Conservation (phyloP, 202 grass and related monocot species). For the Zoysia matrella region DNA sequence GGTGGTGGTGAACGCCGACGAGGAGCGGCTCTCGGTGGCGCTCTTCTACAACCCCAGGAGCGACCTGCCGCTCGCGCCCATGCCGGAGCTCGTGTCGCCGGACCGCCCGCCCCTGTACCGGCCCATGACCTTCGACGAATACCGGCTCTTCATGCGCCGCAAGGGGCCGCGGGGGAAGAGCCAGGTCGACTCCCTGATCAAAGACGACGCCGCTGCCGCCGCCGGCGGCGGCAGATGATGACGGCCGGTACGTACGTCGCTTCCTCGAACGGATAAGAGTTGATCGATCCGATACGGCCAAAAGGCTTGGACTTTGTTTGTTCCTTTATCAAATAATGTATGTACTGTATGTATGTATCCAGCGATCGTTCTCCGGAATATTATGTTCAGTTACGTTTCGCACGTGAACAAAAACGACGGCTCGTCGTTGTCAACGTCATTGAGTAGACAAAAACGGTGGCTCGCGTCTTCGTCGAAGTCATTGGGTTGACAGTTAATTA, state of each 20-base stretch:
- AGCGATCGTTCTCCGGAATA: constrained; percentile 5
- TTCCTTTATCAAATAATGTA: background rate
- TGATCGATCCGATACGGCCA: background rate
- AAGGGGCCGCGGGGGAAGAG: constrained; percentile 57
- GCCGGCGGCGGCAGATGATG: background rate
- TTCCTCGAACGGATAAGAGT: background rate
- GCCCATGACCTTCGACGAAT: constrained; percentile 74
- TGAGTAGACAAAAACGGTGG: too few relatives aligned
- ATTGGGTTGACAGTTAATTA: background rate
- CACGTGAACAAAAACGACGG: constrained; percentile 42
- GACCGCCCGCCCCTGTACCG: constrained; percentile 49
- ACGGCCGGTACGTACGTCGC: too few relatives aligned
- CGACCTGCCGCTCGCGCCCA: constrained; percentile 59
- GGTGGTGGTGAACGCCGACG: constrained; percentile 56
- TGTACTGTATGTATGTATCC: constrained; percentile 26
- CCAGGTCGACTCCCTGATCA: constrained; percentile 59
- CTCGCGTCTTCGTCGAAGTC: background rate
- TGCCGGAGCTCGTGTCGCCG: constrained; percentile 54
- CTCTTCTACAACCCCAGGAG: constrained; percentile 81
- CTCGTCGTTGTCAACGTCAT: background rate
- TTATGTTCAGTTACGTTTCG: background rate
- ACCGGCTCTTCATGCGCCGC: constrained; percentile 64
- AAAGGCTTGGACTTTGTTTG: background rate
- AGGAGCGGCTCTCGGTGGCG: constrained; percentile 72
- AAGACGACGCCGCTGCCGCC: background rate